Base-by-base conservation (phyloP, 371 early-diverging fungal genomes). In the Mucor sp. region DNA sequence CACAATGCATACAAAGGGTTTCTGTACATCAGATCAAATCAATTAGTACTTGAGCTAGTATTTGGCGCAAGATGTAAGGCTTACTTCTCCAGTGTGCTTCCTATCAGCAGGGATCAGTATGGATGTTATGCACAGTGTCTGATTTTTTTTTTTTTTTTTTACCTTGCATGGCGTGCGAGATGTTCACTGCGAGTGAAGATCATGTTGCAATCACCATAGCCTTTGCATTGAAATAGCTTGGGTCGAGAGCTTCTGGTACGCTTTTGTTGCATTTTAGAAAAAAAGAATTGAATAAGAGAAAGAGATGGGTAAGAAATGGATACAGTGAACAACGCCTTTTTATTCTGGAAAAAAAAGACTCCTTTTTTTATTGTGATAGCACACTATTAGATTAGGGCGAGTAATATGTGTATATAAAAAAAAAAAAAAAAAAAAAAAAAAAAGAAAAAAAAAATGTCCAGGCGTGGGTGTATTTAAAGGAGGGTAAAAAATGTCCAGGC, bases 21-120 rank as follows among this genome's bases (percentile, higher is more conserved):
- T 87, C 68, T 71, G 56, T 27, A 17, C 28, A 21, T 60, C 12
- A 44, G 27, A 23, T 19, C 32, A 33, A 32, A 47, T 12, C 11
- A 28, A 30, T 68, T 21, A 35, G 37, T 37, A 37, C 14, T 37
- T 12, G 11, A 9, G 25, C 23, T 25, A 25, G 50, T 11, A 23
- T 50, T 50, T 50, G 6, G 8, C 11, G 23, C 12, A 14, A 2
- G 7, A 50, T 19, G 2, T 1, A 25, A 44, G 19, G 4, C 75
- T 73, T 76, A 81, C 82, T 71, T 87, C 87, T 58, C 86, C 86
- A n/a, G 87, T 87, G 59, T 87, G 87, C 60, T 87, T 87, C 56
- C 87, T 86, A 73, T 33, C 33, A 17, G 32, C 19, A 47, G 30
- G 17, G 19, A 28, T 33, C 14, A 17, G 14, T 33, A 21, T 32